Conservation (phyloP, 768 basidiomycete genomes). For the Boletus subcaerulescens region DNA sequence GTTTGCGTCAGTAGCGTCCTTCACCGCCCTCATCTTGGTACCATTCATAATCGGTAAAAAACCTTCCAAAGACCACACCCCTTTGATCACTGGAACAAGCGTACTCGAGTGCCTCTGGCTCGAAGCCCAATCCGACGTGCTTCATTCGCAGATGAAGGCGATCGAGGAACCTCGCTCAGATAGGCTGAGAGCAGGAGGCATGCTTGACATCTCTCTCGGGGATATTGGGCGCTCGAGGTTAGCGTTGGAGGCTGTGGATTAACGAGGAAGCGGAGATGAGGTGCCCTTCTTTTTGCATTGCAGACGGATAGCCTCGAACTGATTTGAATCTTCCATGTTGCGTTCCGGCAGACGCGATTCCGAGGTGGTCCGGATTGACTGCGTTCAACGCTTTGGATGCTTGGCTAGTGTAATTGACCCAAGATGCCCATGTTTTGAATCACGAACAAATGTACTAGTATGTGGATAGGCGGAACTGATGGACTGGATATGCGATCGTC, state of each 20-base stretch:
- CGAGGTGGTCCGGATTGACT: too few species aligned
- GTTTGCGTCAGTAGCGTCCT: background rate
- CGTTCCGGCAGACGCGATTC: too few species aligned
- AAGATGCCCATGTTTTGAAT: too few species aligned
- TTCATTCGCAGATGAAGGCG: background rate
- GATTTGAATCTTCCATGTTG: too few species aligned
- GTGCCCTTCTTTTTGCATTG: too few species aligned
- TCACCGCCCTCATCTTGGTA: background rate
- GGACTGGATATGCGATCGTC: constrained; percentile 53
- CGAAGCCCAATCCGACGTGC: background rate
- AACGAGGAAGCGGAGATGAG: background rate
- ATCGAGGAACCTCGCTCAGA: background rate
- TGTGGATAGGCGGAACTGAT: too few species aligned
- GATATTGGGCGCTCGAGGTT: background rate
- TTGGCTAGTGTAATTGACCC: too few species aligned
- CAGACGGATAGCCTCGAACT: too few species aligned
- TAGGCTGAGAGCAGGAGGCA: background rate
- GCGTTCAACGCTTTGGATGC: too few species aligned
- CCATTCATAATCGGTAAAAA: background rate
- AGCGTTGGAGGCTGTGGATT: background rate
- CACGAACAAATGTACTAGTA: too few species aligned
- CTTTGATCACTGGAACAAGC: background rate
- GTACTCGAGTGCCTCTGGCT: background rate
- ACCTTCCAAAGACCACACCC: background rate
- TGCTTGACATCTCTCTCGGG: background rate